phyloP scores from a whole-genome alignment of 2,329 filamentous ascomycete species.

The Penicillium sp. region DNA sequence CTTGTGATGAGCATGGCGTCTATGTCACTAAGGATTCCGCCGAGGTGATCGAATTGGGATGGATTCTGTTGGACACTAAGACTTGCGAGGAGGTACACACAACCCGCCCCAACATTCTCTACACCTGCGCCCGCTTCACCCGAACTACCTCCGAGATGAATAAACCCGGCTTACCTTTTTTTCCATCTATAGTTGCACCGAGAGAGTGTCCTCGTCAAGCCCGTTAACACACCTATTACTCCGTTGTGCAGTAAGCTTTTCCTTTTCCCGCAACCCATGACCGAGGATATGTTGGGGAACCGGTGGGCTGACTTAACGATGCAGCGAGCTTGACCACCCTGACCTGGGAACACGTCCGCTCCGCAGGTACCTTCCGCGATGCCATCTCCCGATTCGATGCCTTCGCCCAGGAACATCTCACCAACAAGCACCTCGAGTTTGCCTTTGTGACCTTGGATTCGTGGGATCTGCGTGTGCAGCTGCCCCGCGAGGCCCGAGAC shows the following conservation, averaged over 20 bases:
- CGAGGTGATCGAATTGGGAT: conserved; percentile 98
- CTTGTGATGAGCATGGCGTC: conserved; percentile 97
- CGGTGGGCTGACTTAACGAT: conserved; percentile 27
- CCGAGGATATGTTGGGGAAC: not conserved
- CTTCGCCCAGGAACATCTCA: conserved; percentile 88
- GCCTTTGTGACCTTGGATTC: conserved; percentile 98
- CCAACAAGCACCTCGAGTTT: conserved; percentile 90
- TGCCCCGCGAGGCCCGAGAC: conserved; percentile 95
- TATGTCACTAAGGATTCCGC: conserved; percentile 99
- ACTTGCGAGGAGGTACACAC: conserved; percentile 81
- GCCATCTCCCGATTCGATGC: conserved; percentile 92
- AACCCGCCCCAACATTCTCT: conserved; percentile 10
- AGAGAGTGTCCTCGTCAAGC: conserved; percentile 95
- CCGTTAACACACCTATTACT: conserved; percentile 97
- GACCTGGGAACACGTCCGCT: conserved; percentile 98
- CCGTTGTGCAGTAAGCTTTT: conserved; percentile 90
- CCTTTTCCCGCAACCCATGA: conserved; percentile 30
- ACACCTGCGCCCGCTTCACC: conserved; percentile 8
- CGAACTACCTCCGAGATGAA: not conserved
- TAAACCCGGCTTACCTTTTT: conserved; percentile 26
- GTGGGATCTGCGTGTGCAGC: conserved; percentile 96
- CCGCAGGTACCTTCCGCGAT: conserved; percentile 94
- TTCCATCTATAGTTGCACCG: conserved; percentile 70
- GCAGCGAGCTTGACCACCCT: conserved; percentile 92
- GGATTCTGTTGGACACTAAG: conserved; percentile 93